Base-by-base conservation (phyloP, 2,329 filamentous ascomycete species). In the Calonectria honghensis region DNA sequence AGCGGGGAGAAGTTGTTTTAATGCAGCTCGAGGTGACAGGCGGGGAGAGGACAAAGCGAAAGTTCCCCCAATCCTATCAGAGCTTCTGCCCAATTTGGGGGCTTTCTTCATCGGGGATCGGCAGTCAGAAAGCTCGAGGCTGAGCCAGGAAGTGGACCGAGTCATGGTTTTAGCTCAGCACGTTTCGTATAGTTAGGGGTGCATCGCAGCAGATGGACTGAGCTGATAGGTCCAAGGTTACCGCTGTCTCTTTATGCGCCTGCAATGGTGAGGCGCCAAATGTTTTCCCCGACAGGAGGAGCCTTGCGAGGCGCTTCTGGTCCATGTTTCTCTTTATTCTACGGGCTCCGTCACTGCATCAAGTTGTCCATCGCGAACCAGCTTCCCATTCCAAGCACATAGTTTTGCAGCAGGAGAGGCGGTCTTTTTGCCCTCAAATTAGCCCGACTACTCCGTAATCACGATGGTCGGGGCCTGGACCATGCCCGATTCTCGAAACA, bases 131-230 rank as follows among this genome's bases (percentile, higher is more conserved):
- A 59, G 41, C 61, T 48, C 52, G 71, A 73, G 70, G 70, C 70
- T 73, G 54, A 69, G 71, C 71, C 54, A 65, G 14, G 16, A 51
- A 50, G 66, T 73, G 57, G 65, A 65, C 31, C 66, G 50, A 69
- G 71, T 69, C 71, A 73, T 69, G 71, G 24, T 65, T 68, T 69
- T 63, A 73, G 71, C 57, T 68, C 66, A 69, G 65, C 50, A 61
- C 29, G 71, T 73, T 73, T 73, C 71, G 71, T 69, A 52, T 61
- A 51, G 54, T 41, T 51, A 45, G 50, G 59, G 66, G 51, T 69
- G 71, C 13, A 29, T 31, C 52, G 27, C 37, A 51, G 63, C 29
- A 45, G 50, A 50, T 24, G 24, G 57, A 61, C 27, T 41, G 35
- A 61, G 57, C 57, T 61, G 57, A 61, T 41, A 61, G 57, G 35